These are phyloP conservation scores for Omphalotus olearius DNA, from an alignment of 1,284 basidiomycete genomes.

Conservation along the genomic window DNA sequence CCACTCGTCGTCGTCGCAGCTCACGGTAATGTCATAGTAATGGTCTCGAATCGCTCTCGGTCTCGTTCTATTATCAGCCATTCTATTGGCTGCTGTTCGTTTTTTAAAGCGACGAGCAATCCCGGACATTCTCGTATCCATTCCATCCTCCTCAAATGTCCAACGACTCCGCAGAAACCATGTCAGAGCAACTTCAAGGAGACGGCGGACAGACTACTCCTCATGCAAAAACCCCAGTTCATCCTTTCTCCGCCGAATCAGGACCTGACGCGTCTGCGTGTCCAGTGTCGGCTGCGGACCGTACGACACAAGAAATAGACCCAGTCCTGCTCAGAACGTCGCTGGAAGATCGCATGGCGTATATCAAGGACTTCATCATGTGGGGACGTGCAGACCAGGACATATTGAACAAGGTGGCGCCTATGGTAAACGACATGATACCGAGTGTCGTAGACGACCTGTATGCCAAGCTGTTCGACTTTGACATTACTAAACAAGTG, in stretches of 20 bases:
- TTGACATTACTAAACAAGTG: constrained; percentile 44
- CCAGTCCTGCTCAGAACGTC: constrained; percentile 9
- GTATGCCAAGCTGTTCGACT: constrained; percentile 43
- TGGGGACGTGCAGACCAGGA: constrained; percentile 39
- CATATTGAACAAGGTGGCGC: constrained; percentile 35
- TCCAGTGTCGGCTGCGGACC: not conserved
- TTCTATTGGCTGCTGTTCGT: too few relatives aligned
- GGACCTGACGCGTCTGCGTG: not conserved
- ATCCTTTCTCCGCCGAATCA: not conserved
- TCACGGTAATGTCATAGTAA: not conserved
- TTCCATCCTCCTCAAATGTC: not conserved
- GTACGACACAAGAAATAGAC: constrained; percentile 12
- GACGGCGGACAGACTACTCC: constrained; percentile 5
- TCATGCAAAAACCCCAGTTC: not conserved
- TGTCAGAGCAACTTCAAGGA: not conserved
- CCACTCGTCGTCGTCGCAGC: too few relatives aligned
- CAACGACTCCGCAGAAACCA: not conserved
- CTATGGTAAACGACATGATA: constrained; percentile 37
- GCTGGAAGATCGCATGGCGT: constrained; percentile 18
- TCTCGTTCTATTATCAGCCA: not conserved
- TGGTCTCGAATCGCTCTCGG: not conserved
- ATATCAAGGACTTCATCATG: constrained; percentile 41
- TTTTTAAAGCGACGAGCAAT: too few relatives aligned
- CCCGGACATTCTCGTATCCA: not conserved
- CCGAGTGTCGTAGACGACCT: constrained; percentile 40